Evolutionary conservation across 2,329 filamentous ascomycete genomes (phyloP), one percentile per base, ranked within the genome.

Genomic region (Emmonsia crescens): DNA sequence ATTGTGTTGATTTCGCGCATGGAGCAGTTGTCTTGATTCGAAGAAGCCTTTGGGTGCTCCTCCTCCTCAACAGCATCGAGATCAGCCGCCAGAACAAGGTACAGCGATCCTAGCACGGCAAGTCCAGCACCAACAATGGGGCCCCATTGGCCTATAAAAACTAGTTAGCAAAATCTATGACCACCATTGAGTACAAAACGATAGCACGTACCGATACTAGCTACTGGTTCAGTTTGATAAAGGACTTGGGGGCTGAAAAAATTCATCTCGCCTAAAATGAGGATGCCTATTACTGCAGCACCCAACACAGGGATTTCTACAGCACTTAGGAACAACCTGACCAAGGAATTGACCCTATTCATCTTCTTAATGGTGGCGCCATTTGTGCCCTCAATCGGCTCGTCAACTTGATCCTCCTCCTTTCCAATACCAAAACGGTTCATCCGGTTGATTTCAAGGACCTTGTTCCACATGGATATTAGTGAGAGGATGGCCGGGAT

Each of bases 401-500:
- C 70, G 49, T 82, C 57, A 57, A 57, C 55, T n/a, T 57, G 24
- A 12, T 71, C 64, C 5, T 71, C 68, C 24, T 70, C 66, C 9
- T 71, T 46, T 24, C 49, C 65, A 36, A 72, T 66, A 0, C 75
- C 75, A 46, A 77, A 78, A 0, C 74, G 72, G 48, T 71, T 75
- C 64, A 78, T 82, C 82, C 83, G 85, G 62, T 86, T 86, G 57
- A 81, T 79, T 63, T 86, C 80, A 1, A 86, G 70, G 4, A 88
- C 86, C 66, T 85, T 86, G 64, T 83, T 82, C 80, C 82, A 84
- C 72, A 84, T 87, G 0, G 81, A 84, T 0, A 83, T 75, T 9
- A 87, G 72, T 9, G 83, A 85, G 0, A 88, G 72, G 10, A 88
- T 80, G 1, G 85, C 83, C 0, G 85, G 84, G 2, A 89, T 81